phyloP scores from a whole-genome alignment of 2,329 filamentous ascomycete genomes.

The Spiromastix sp. region DNA sequence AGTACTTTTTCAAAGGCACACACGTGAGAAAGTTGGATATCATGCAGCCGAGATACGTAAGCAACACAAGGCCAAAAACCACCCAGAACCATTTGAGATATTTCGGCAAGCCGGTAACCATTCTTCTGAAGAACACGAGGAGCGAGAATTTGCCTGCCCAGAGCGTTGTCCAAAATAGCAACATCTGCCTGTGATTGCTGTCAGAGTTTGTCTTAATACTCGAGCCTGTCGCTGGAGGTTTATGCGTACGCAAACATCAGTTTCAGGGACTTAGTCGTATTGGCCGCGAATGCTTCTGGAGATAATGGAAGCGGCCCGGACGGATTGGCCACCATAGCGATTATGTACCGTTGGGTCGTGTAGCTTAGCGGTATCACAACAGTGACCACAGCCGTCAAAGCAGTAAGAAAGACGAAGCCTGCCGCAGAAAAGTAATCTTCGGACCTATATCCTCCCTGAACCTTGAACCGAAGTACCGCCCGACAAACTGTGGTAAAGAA shows the following conservation, averaged over 20 bases:
- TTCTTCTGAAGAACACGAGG: slow-evolving; percentile 8
- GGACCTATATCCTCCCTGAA: not conserved
- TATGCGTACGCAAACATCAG: slow-evolving; percentile 2
- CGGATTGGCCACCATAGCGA: not conserved
- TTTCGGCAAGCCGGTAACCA: slow-evolving; percentile 8
- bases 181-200: not conserved
- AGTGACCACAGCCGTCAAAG: slow-evolving; percentile 1
- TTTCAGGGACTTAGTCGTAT: not conserved
- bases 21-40: slow-evolving; percentile 1
- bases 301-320: not conserved
- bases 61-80: slow-evolving; percentile 1
- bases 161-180: slow-evolving; percentile 1
- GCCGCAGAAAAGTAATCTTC: slow-evolving; percentile 2
- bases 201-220: not conserved
- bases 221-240: not conserved
- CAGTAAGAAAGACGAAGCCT: slow-evolving; percentile 3
- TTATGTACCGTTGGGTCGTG: not conserved
- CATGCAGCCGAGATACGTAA: slow-evolving; percentile 1
- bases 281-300: not conserved
- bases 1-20: not conserved
- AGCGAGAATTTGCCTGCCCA: slow-evolving; percentile 8
- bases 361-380: not conserved
- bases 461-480: slow-evolving; percentile 1
- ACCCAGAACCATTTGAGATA: slow-evolving; percentile 1
- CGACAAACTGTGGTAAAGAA: slow-evolving; percentile 2